phyloP scores from a whole-genome alignment of 2,329 filamentous ascomycete genomes.

The Fusarium scirpi region DNA sequence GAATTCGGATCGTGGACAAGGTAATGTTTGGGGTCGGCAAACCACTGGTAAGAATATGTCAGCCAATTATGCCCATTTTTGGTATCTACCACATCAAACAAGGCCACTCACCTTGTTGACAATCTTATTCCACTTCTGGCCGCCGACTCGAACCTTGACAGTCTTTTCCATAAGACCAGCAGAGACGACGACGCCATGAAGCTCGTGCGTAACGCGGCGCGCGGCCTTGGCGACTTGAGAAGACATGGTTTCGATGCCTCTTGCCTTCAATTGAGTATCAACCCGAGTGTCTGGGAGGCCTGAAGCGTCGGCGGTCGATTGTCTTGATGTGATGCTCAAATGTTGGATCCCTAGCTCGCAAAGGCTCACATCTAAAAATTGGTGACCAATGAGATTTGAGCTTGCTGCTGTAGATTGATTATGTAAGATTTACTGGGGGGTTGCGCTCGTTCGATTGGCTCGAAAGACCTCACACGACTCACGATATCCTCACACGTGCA shows the following conservation, averaged over 20 bases:
- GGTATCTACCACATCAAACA: background rate
- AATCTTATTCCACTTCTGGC: slow-evolving; percentile 76
- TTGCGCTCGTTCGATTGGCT: slow-evolving; percentile 19
- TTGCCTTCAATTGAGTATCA: background rate
- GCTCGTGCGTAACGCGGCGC: slow-evolving; percentile 61
- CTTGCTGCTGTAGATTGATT: slow-evolving; percentile 2
- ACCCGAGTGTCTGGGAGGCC: slow-evolving; percentile 4
- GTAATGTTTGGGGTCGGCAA: slow-evolving; percentile 71
- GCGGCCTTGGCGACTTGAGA: slow-evolving; percentile 57
- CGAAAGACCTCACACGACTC: slow-evolving; percentile 20
- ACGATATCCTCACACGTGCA: slow-evolving; percentile 14
- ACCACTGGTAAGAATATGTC: slow-evolving; percentile 58
- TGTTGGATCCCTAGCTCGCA: slow-evolving; percentile 10
- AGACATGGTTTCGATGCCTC: slow-evolving; percentile 49
- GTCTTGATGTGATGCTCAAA: slow-evolving; percentile 17
- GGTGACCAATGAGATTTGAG: slow-evolving; percentile 36
- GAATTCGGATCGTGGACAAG: slow-evolving; percentile 84
- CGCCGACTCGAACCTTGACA: slow-evolving; percentile 80
- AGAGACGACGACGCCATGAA: slow-evolving; percentile 79
- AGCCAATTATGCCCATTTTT: background rate
- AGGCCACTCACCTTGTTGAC: slow-evolving; percentile 73
- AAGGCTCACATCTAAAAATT: slow-evolving; percentile 39
- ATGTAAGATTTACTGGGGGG: slow-evolving; percentile 24
- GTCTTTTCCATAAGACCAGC: slow-evolving; percentile 83
- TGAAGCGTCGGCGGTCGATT: slow-evolving; percentile 25